Evolutionary conservation across 2,329 filamentous ascomycete genomes (phyloP).

Genomic region (Parasarocladium wereldwijsianum): DNA sequence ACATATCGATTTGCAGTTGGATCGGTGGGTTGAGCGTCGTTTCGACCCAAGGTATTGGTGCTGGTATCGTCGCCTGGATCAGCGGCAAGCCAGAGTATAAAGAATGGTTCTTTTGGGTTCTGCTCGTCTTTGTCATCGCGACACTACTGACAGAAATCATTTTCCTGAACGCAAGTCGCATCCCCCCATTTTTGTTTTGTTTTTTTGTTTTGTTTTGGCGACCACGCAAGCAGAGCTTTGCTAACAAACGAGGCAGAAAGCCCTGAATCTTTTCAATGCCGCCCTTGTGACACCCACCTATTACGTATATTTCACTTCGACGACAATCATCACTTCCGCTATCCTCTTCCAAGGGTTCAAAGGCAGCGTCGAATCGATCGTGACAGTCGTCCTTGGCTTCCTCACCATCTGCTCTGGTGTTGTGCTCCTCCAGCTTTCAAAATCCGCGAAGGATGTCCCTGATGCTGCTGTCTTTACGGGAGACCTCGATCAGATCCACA

Average conservation of each 20-base stretch:
- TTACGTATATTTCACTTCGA: constrained; percentile 95
- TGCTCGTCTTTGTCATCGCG: constrained; percentile 79
- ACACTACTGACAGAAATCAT: constrained; percentile 90
- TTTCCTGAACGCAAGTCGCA: constrained; percentile 77
- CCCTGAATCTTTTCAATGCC: constrained; percentile 90
- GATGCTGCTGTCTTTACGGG: constrained; percentile 85
- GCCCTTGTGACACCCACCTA: constrained; percentile 95
- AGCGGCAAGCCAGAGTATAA: constrained; percentile 80
- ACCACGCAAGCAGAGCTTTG: constrained; percentile 16
- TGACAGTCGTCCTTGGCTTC: constrained; percentile 87
- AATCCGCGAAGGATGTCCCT: constrained; percentile 93
- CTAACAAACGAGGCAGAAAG: no score
- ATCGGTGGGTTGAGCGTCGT: constrained; percentile 91
- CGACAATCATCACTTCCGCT: constrained; percentile 86
- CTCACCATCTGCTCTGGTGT: constrained; percentile 88
- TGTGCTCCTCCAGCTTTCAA: constrained; percentile 86
- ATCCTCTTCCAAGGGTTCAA: constrained; percentile 91
- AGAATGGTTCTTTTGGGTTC: constrained; percentile 90
- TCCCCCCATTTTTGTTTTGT: not conserved
- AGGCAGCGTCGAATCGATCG: constrained; percentile 63
- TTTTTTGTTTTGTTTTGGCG: no score
- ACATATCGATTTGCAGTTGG: constrained; percentile 90
- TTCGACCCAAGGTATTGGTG: constrained; percentile 80
- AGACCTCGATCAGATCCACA: constrained; percentile 87
- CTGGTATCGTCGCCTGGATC: constrained; percentile 53